These are phyloP conservation scores for Mariannaea sp. DNA, from an alignment of 2,329 filamentous ascomycete species.

Conservation along the genomic window DNA sequence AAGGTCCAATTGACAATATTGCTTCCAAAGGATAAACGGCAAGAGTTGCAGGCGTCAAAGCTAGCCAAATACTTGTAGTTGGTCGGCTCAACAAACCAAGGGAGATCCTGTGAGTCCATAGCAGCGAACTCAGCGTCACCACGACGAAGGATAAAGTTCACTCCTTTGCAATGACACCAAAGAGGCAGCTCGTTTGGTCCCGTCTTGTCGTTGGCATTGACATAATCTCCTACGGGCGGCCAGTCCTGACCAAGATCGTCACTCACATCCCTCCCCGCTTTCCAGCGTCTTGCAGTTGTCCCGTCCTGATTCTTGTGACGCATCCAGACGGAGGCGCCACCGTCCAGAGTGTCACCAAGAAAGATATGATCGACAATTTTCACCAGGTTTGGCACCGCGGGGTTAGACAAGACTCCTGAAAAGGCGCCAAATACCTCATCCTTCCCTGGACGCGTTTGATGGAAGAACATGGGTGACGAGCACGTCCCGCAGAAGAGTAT, in stretches of 20 bases:
- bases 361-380: constrained; percentile 47
- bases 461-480: constrained; percentile 50
- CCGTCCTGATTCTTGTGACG: constrained; percentile 42
- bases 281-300: constrained; percentile 35
- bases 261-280: constrained; percentile 22
- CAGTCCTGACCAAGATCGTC: constrained; percentile 41
- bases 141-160: constrained; percentile 48
- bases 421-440: constrained; percentile 38
- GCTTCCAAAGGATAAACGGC: constrained; percentile 47
- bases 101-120: constrained; percentile 38
- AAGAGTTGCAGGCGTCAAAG: constrained; percentile 55
- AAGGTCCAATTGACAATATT: constrained; percentile 55
- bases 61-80: constrained; percentile 46
- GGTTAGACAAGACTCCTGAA: constrained; percentile 46
- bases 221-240: constrained; percentile 27
- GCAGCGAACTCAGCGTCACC: constrained; percentile 33
- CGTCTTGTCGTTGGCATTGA: constrained; percentile 17
- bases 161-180: constrained; percentile 53
- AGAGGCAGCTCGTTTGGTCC: constrained; percentile 41
- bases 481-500: constrained; percentile 52
- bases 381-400: constrained; percentile 37
- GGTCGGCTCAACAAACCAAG: constrained; percentile 49
- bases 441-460: constrained; percentile 8
- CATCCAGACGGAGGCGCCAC: constrained; percentile 55
- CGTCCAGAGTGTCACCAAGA: constrained; percentile 57